Evolutionary conservation across 345 rosid genomes (phyloP).

Genomic region (Pistacia integerrima): DNA sequence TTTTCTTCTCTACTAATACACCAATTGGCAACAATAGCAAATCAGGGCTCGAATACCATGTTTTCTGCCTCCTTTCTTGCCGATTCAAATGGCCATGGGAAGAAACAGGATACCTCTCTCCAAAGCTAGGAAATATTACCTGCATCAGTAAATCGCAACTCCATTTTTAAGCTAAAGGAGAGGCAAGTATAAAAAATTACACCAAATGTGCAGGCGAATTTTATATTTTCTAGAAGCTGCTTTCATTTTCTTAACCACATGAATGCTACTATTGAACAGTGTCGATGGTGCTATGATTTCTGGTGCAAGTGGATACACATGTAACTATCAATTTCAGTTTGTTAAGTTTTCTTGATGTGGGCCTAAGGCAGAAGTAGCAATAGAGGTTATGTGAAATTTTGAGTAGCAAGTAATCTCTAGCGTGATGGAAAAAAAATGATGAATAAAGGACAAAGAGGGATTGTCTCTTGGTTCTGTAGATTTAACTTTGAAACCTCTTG

Average conservation of each 20-base stretch:
- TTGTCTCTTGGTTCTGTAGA: neutral
- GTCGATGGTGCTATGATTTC: no score
- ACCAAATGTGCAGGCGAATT: no score
- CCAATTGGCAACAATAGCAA: neutral
- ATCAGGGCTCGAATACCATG: constrained; percentile 58
- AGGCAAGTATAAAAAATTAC: no score
- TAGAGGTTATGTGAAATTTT: neutral
- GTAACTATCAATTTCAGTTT: neutral
- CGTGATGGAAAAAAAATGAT: neutral
- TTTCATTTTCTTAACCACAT: no score
- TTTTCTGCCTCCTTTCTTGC: constrained; percentile 62
- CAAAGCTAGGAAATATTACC: constrained; percentile 80
- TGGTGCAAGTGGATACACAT: no score
- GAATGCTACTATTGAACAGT: no score
- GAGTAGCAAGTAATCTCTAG: neutral
- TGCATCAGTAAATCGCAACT: constrained; percentile 23
- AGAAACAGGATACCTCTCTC: constrained; percentile 79
- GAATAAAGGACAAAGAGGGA: neutral
- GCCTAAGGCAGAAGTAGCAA: neutral
- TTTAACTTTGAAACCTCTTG: neutral
- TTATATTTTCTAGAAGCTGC: no score
- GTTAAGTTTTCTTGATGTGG: neutral
- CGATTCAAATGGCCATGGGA: constrained; percentile 73
- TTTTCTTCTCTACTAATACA: no score
- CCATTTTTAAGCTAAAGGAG: no score